Evolutionary conservation across 2,329 filamentous ascomycete genomes (phyloP), one percentile per base, ranked within the genome.

Genomic region (Fusarium piperis): DNA sequence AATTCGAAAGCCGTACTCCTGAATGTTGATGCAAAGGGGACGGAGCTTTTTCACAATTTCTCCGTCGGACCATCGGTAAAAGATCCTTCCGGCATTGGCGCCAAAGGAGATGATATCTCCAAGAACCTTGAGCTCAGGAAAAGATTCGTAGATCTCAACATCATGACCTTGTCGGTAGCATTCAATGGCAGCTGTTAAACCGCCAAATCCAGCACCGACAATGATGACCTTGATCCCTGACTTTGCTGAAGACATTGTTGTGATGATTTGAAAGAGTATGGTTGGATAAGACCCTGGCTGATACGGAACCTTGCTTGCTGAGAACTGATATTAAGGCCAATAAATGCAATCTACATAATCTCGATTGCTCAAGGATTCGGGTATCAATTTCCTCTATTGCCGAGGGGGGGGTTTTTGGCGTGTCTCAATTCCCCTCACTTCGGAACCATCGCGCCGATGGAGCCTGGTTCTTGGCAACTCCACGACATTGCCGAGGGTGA

Each of bases 51-150:
- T 53, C 11, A 90, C 81, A 33, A 88, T 86, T 30, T 85, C 77
- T 11, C 73, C 73, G 2, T 65, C 18, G 1, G 80, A 81, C 89
- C 89, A 92, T 4, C 89, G 85, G 59, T 86, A 77, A 73, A 90
- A 89, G 90, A 79, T 91, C 87, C 72, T 53, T 5, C 72, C 72
- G 4, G 72, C 72, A 48, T 74, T 74, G 2, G 63, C 59, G 4
- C 70, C 70, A 16, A 74, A 74, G 1, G 70, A 72, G 9, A 74
- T 73, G 6, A 74, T 73, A 6, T 74, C 72, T 59, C 89, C 89
- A 0, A 91, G 83, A 5, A 83, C 79, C 72, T 90, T 91, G 61
- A 90, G 84, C 60, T 86, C 84, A 3, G 71, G 51, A 33, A 72
- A 73, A 0, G 71, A 61, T 39, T 73, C 71, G 6, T 72, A 61